Conservation (phyloP, 1,284 basidiomycete genomes). For the Ustilago xerochloae region DNA sequence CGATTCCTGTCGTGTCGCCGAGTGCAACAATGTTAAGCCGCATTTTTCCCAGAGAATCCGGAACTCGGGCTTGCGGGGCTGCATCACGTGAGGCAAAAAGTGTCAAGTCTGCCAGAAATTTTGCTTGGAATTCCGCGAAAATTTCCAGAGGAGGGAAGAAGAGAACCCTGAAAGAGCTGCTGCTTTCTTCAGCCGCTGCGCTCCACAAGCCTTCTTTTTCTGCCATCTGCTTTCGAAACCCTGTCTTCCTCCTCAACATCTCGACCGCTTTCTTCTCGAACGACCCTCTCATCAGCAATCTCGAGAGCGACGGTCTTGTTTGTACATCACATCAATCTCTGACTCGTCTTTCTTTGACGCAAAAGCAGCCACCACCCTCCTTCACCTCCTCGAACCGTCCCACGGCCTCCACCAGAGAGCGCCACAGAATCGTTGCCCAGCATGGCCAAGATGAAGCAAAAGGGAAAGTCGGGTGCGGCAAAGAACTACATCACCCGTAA, state of each 20-base stretch:
- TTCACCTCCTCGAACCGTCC: not conserved
- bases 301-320: not conserved
- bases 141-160: conserved; percentile 12
- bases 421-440: conserved; percentile 4
- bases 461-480: conserved; percentile 78
- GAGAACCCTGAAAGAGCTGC: conserved; percentile 21
- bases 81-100: conserved; percentile 29
- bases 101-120: conserved; percentile 25
- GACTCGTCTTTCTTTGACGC: conserved; percentile 9
- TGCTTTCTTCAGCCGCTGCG: not conserved
- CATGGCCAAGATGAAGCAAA: conserved; percentile 90
- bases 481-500: conserved; percentile 83
- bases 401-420: conserved; percentile 10
- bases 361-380: not conserved
- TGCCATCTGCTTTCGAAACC: not conserved
- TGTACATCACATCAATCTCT: no score
- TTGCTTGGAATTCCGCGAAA: conserved; percentile 25
- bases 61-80: conserved; percentile 4
- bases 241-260: not conserved
- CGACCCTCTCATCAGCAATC: no score
- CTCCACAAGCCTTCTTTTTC: conserved; percentile 7
- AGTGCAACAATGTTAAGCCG: conserved; percentile 7
- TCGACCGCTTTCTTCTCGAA: not conserved
- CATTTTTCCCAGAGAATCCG: not conserved
- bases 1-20: no score